Evolutionary conservation across 345 rosid species (phyloP).

Genomic region (Kernera saxatilis): DNA sequence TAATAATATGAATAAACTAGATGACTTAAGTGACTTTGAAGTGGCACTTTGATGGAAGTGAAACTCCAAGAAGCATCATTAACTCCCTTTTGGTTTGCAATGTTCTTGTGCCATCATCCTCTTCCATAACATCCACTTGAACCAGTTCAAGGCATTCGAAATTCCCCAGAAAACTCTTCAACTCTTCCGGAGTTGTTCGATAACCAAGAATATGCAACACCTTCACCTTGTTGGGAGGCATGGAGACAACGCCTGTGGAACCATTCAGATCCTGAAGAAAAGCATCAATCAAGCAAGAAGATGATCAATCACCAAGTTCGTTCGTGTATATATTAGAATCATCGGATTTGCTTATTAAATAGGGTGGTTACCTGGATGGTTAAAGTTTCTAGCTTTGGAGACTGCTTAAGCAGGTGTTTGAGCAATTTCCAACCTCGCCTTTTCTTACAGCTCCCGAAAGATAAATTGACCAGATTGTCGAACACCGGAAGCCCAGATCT

Average conservation of each 20-base stretch:
- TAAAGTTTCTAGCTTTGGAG: slow-evolving; percentile 12
- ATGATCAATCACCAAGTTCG: background rate
- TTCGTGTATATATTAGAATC: too few relatives aligned
- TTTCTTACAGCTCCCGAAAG: background rate
- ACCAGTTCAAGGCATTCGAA: background rate
- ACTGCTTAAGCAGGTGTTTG: background rate
- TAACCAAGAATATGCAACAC: background rate
- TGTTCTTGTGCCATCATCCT: background rate
- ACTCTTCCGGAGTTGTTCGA: background rate
- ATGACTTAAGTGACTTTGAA: background rate
- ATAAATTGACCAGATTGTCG: background rate
- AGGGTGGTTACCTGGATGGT: background rate
- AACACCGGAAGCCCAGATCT: background rate
- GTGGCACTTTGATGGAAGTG: background rate
- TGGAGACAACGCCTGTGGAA: background rate
- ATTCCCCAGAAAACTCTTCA: background rate
- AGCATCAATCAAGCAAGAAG: background rate
- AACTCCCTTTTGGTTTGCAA: background rate
- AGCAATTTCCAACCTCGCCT: background rate
- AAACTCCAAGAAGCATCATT: background rate
- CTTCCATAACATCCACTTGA: background rate
- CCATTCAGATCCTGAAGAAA: background rate
- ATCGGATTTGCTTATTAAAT: background rate
- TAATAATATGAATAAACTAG: background rate
- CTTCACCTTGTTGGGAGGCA: background rate